These are phyloP conservation scores for Tarenaya hassleriana DNA, from an alignment of 345 rosid genomes.

Conservation along the genomic window DNA sequence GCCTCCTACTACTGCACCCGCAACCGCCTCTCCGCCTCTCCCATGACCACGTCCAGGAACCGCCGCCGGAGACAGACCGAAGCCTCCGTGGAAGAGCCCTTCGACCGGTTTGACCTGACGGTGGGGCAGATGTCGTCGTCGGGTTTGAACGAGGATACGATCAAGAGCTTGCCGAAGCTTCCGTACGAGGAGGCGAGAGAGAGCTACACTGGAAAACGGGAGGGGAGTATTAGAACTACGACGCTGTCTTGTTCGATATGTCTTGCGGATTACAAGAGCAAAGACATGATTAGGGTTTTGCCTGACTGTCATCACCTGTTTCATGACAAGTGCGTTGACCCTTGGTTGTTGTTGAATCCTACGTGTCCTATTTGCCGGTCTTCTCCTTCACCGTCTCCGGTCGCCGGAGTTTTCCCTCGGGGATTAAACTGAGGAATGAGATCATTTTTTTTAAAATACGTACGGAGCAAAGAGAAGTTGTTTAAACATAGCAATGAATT, in stretches of 20 bases:
- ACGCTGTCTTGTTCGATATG: slow-evolving; percentile 53
- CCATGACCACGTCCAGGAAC: not conserved
- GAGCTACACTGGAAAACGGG: slow-evolving; percentile 16
- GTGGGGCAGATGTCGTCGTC: slow-evolving; percentile 20
- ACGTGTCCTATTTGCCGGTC: slow-evolving; percentile 57
- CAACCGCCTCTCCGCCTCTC: not conserved
- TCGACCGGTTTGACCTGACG: not conserved
- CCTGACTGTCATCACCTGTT: slow-evolving; percentile 61
- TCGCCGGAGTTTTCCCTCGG: too few relatives aligned
- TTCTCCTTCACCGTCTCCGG: slow-evolving; percentile 59
- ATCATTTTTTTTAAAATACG: too few relatives aligned
- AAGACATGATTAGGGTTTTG: slow-evolving; percentile 40
- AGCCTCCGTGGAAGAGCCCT: too few relatives aligned
- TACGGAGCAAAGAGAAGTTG: too few relatives aligned
- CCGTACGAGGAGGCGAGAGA: slow-evolving; percentile 44
- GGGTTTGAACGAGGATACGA: slow-evolving; percentile 55
- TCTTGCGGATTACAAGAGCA: slow-evolving; percentile 50
- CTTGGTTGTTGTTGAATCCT: slow-evolving; percentile 52
- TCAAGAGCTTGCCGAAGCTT: slow-evolving; percentile 52
- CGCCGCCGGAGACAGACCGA: not conserved
- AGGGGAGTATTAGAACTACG: slow-evolving; percentile 19
- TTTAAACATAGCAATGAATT: too few relatives aligned
- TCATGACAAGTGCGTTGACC: slow-evolving; percentile 57
- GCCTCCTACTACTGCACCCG: slow-evolving; percentile 31
- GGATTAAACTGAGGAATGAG: too few relatives aligned